Base-by-base conservation (phyloP, 106 monocot genomes). In the Dioscorea dumetorum region DNA sequence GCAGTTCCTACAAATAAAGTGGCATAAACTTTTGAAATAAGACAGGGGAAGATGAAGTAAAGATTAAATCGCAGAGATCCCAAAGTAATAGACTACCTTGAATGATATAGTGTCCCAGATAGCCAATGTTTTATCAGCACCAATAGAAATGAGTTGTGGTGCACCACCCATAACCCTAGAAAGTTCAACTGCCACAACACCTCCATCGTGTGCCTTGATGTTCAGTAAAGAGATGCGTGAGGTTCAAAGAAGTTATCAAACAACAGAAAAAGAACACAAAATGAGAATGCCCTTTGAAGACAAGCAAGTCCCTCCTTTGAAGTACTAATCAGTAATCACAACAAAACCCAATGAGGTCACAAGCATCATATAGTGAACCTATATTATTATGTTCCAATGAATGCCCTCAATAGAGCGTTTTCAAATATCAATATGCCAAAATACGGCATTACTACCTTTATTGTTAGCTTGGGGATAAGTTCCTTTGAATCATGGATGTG, bases 71-170 rank as follows among this genome's bases (percentile, higher is more conserved):
- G 22, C 11, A 56, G 57, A 20, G 33, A 33, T 5, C 63, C 7
- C 0, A 33, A 63, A 63, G 34, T 32, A 0, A 61, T 60, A 21
- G 24, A 24, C 22, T 60, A 97, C 97, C 89, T 97, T 97, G 61
- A 97, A 97, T 61, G 97, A 85, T 67, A 87, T 74, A 61, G 97
- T 92, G 70, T 97, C 97, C 97, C 97, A 97, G 24, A 97, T 97
- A 63, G 97, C 97, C 69, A 97, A 79, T 49, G 97, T 92, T 82
- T 97, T 97, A 77, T 97, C 97, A 50, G 86, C 89, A 68, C 97
- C 97, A 78, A 97, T 97, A 17, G 97, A 90, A 74, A 97, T 97
- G 70, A 97, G 88, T 73, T 97, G 97, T 62, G 97, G 97, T 24
- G 89, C 92, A 68, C 83, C 78, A 56, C 89, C 92, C 89, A 97